A percentile compares a stretch with the other conserved stretches of the same genome.
These are phyloP conservation scores for Aspergillus spinulosporus DNA, from an alignment of 2,329 filamentous ascomycete genomes.

Conservation along the genomic window DNA sequence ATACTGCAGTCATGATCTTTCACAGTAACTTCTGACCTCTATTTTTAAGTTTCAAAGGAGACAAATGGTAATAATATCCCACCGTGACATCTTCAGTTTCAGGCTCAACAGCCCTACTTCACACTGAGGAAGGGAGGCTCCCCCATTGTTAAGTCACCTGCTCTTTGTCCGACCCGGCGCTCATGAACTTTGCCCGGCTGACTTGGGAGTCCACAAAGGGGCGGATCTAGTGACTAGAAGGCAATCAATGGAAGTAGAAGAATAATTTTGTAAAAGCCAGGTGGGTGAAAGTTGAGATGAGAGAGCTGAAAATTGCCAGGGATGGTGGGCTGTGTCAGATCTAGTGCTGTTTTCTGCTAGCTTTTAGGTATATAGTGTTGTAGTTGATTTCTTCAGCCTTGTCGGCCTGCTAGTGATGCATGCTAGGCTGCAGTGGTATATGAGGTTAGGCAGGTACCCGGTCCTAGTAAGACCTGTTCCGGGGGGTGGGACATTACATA, in stretches of 20 bases:
- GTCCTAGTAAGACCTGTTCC: neutral
- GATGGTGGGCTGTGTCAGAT: constrained; percentile 10
- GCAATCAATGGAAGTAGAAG: neutral
- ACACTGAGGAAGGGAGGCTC: neutral
- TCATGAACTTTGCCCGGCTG: constrained; percentile 22
- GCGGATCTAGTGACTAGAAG: neutral
- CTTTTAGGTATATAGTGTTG: neutral
- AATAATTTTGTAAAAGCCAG: neutral
- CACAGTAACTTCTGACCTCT: neutral
- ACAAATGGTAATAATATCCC: neutral
- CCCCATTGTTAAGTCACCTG: constrained; percentile 10
- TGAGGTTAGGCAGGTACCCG: constrained; percentile 16
- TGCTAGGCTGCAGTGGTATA: constrained; percentile 15
- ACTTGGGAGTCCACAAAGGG: constrained; percentile 8
- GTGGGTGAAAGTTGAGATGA: neutral
- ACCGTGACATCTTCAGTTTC: neutral
- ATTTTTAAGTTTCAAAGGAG: neutral
- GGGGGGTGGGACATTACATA: neutral
- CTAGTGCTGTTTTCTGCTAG: constrained; percentile 5
- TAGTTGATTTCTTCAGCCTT: neutral
- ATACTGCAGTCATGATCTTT: neutral
- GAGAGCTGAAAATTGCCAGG: neutral
- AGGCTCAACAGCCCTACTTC: neutral
- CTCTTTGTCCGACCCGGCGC: constrained; percentile 13
- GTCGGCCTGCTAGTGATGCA: neutral